A percentile compares a stretch with the other conserved stretches of the same genome.
Evolutionary conservation across 768 basidiomycete species (phyloP).

Genomic region (Suillus sp.): DNA sequence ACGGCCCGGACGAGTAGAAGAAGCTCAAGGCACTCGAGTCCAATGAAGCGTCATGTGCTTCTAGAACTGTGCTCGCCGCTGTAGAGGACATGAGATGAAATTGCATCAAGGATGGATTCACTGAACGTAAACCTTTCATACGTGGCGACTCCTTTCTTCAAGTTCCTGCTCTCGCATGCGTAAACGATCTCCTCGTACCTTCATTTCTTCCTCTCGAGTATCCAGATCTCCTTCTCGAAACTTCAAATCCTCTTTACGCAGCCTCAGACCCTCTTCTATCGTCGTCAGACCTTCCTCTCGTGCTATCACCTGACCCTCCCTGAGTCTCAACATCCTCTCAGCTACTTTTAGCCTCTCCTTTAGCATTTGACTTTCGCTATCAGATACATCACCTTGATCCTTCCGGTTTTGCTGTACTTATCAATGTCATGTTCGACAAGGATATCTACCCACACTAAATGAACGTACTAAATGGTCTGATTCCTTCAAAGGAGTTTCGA

Average conservation of each 20-base stretch:
- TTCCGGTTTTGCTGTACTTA: not conserved
- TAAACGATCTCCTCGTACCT: constrained; percentile 7
- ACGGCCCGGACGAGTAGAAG: not conserved
- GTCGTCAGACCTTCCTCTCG: constrained; percentile 6
- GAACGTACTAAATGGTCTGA: not conserved
- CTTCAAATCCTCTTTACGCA: constrained; percentile 8
- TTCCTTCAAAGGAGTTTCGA: not conserved
- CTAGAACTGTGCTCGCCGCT: not conserved
- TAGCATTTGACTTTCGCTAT: not conserved
- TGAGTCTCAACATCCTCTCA: not conserved
- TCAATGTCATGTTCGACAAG: not conserved
- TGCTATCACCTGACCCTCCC: constrained; percentile 1
- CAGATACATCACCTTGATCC: constrained; percentile 4
- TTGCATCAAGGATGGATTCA: not conserved
- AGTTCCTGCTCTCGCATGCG: not conserved
- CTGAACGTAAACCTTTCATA: not conserved
- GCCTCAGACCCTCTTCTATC: constrained; percentile 5
- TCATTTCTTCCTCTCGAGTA: constrained; percentile 5
- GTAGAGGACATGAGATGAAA: not conserved
- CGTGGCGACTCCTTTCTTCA: not conserved
- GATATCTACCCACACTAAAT: not conserved
- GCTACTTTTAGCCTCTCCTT: constrained; percentile 6
- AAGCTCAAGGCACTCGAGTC: not conserved
- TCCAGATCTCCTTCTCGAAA: constrained; percentile 6
- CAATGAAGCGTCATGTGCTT: not conserved